A percentile compares a stretch with the other conserved stretches of the same genome.
These are phyloP conservation scores for Leccinum idahoense DNA, from an alignment of 1,284 basidiomycete genomes.

Conservation along the genomic window DNA sequence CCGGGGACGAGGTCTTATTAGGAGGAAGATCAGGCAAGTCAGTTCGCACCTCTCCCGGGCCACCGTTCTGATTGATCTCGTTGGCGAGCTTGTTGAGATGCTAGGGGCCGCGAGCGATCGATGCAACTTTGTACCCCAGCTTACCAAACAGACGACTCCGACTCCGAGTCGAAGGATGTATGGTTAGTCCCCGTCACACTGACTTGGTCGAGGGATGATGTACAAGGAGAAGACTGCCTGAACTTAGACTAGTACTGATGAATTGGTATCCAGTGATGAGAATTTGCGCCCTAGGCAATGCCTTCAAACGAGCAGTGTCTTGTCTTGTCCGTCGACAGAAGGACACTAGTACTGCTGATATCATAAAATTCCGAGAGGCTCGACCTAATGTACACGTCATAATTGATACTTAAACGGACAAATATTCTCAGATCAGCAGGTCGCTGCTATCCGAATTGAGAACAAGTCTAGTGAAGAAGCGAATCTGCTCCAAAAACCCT, in stretches of 20 bases:
- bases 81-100: slow-evolving; percentile 47
- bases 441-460: slow-evolving; percentile 31
- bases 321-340: not conserved
- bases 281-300: too few relatives aligned
- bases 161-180: slow-evolving; percentile 29
- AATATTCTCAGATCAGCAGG: slow-evolving; percentile 12
- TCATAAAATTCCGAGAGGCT: not conserved
- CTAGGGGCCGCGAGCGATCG: slow-evolving; percentile 26
- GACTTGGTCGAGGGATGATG: not conserved
- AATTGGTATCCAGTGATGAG: too few relatives aligned
- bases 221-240: too few relatives aligned
- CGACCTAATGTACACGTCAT: not conserved
- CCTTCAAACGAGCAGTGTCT: too few relatives aligned
- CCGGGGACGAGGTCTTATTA: not conserved
- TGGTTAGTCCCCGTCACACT: slow-evolving; percentile 4
- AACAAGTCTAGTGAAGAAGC: slow-evolving; percentile 33
- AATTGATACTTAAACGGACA: not conserved
- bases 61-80: slow-evolving; percentile 53
- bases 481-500: slow-evolving; percentile 32
- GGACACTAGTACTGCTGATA: not conserved
- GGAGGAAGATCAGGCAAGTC: too few relatives aligned
- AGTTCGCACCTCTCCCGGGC: slow-evolving; percentile 35
- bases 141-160: slow-evolving; percentile 63
- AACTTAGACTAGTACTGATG: too few relatives aligned
- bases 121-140: slow-evolving; percentile 62